A percentile compares a stretch with the other conserved stretches of the same genome.
Conservation (phyloP, 2,329 filamentous ascomycete species). For the Iodosphaeria phyllophila region DNA sequence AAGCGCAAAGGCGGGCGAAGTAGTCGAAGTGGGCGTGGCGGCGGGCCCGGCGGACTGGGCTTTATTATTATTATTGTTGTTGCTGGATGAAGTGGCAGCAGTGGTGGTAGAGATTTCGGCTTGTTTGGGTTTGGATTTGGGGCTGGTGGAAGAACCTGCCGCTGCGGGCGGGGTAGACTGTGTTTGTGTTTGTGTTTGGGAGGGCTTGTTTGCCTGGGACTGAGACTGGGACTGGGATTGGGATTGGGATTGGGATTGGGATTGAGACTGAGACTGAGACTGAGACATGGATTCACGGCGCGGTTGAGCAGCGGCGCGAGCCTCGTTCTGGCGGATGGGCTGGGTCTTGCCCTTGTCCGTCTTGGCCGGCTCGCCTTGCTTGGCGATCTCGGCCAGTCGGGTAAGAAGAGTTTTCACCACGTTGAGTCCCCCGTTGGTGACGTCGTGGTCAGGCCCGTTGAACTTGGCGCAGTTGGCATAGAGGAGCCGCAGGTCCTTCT, state of each 20-base stretch:
- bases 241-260: no score
- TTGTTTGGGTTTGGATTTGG: no score
- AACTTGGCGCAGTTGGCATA: conserved; percentile 63
- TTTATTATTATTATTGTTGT: no score
- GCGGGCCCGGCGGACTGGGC: no score
- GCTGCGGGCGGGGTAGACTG: conserved; percentile 4
- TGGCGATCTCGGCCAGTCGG: conserved; percentile 23
- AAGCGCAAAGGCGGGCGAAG: conserved; percentile 50
- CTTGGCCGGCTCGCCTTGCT: conserved; percentile 34
- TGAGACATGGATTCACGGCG: conserved; percentile 11
- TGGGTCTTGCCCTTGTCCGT: conserved; percentile 37
- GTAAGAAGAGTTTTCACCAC: conserved; percentile 37
- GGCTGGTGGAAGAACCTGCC: conserved; percentile 9
- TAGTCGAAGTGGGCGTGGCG: conserved; percentile 18
- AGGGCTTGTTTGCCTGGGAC: conserved; percentile 13
- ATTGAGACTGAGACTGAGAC: no score
- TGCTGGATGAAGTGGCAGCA: conserved; percentile 5
- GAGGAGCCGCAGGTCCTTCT: conserved; percentile 58
- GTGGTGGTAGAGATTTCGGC: conserved; percentile 9
- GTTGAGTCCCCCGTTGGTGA: conserved; percentile 37
- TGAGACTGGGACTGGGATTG: no score
- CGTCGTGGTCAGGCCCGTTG: conserved; percentile 61
- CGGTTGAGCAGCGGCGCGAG: conserved; percentile 18
- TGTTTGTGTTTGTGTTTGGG: no score
- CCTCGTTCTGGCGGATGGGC: conserved; percentile 25